Conservation (phyloP, 2,329 filamentous ascomycete species). For the Sporothrix curviconia region DNA sequence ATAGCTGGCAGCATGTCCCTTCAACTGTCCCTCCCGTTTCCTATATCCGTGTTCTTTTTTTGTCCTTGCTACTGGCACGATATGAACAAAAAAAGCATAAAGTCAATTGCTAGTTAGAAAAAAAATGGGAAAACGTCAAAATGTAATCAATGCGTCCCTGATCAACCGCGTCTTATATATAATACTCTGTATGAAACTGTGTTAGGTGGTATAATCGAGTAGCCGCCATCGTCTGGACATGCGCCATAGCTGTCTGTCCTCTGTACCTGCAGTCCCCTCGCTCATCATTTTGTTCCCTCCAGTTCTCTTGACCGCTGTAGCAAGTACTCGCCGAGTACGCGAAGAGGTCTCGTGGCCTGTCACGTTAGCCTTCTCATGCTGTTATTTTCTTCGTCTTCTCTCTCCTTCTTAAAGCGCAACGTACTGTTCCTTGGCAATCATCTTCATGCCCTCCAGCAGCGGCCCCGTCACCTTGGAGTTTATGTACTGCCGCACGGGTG, state of each 20-base stretch:
- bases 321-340: constrained; percentile 63
- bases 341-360: constrained; percentile 62
- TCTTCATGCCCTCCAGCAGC: constrained; percentile 69
- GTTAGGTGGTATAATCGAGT: no score
- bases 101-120: background rate
- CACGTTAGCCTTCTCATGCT: background rate
- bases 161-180: background rate
- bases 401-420: constrained; percentile 32
- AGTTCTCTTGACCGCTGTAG: constrained; percentile 61
- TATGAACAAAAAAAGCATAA: background rate
- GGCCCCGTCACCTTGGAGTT: constrained; percentile 64
- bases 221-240: no score
- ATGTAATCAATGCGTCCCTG: background rate
- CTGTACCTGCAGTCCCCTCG: no score
- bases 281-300: constrained; percentile 34
- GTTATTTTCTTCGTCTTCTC: background rate
- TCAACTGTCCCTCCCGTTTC: no score
- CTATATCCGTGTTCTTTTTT: background rate
- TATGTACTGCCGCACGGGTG: constrained; percentile 62
- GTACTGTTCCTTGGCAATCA: constrained; percentile 63
- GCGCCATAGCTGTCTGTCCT: no score
- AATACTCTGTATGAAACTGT: background rate
- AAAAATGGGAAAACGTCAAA: constrained; percentile 10
- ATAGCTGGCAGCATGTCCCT: no score
- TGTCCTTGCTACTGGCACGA: no score